Evolutionary conservation across 192 early-diverging fungal species (phyloP), one percentile per base, ranked within the genome.

Genomic region (Podila epicladia): DNA sequence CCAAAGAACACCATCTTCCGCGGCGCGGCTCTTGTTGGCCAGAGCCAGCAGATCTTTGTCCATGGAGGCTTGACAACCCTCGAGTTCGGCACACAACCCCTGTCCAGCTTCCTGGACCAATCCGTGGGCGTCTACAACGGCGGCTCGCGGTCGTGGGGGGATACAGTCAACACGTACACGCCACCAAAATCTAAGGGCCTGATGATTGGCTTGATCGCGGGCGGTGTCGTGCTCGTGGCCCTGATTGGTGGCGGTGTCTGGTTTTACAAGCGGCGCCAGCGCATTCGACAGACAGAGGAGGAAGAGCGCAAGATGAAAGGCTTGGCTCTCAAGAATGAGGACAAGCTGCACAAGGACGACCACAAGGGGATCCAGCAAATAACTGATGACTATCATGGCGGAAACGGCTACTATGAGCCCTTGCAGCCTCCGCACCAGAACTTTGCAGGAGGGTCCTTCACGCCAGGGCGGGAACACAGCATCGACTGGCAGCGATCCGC

Each of bases 1-100:
- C 77, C 77, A 11, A 58, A 57, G 55, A 80, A 80, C 53, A 80
- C 62, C 5, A 62, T 73, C 20, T 80, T 80, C 49, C 71, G 77
- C 6, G 77, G 71, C 9, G 65, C 71, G 0, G 59, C 62, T 4
- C 26, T 59, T 15, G 70, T 80, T 35, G 77, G 77, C 22, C 62
- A 55, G 58, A 67, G 77, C 37, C 4, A 35, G 2, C 77, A 80
- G 51, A 73, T 80, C 8, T 69, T 80, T 45, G 29, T 80, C 45
- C 77, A 80, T 38, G 77, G 77, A 7, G 77, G 77, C 22, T 19
- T 80, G 1, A 69, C 41, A 1, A 59, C 24, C 1, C 57, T 80
- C 1, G 66, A 80, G 2, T 55, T 69, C 8, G 9, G 24, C n/a
- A 20, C 13, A 2, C 45, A 53, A 31, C 70, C 71, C n/a, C 22